These are phyloP conservation scores for Curvularia hawaiiensis DNA, from an alignment of 2,329 filamentous ascomycete genomes.

Conservation along the genomic window DNA sequence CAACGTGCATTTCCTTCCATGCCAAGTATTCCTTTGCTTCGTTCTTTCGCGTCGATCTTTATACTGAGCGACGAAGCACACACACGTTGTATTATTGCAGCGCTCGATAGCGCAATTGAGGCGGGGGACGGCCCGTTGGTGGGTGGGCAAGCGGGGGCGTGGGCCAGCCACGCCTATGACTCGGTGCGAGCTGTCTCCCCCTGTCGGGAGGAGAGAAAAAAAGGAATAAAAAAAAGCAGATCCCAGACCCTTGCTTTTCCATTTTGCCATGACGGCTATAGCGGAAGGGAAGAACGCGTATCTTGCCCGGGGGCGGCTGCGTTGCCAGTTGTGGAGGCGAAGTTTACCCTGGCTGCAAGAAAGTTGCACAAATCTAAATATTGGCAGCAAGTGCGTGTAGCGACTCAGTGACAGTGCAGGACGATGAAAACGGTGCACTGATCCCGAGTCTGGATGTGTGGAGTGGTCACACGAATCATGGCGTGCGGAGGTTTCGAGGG, in stretches of 20 bases:
- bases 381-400: neutral
- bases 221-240: neutral
- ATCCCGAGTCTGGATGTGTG: neutral
- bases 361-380: neutral
- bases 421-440: neutral
- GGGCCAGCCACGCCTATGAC: neutral
- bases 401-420: neutral
- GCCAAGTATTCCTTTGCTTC: neutral
- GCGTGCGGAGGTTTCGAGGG: neutral
- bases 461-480: neutral
- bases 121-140: constrained; percentile 7
- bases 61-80: neutral
- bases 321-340: neutral
- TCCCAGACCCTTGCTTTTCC: neutral
- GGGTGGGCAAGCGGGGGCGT: neutral
- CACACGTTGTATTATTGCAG: neutral
- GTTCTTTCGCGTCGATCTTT: neutral
- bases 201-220: neutral
- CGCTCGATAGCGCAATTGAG: neutral
- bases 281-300: neutral
- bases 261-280: neutral
- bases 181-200: neutral
- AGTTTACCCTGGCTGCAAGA: neutral
- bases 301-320: neutral
- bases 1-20: neutral